A percentile compares a stretch with the other conserved stretches of the same genome.
phyloP scores from a whole-genome alignment of 371 early-diverging fungal species.

The Mortierella sp. region DNA sequence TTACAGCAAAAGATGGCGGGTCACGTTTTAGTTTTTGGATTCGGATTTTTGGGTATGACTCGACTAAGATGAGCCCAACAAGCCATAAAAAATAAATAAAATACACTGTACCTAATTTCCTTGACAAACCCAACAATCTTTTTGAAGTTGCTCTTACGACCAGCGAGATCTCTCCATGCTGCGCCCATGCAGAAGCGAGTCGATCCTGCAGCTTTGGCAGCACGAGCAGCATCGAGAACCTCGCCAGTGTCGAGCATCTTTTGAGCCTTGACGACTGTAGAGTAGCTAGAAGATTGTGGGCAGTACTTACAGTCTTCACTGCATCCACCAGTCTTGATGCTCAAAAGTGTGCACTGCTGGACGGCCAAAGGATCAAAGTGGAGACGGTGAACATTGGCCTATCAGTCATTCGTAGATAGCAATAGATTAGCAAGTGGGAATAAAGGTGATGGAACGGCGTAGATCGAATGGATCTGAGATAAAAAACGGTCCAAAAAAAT shows the following conservation, averaged over 20 bases:
- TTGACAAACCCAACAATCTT: conserved; percentile 82
- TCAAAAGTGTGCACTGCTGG: conserved; percentile 86
- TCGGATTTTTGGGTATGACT: not conserved
- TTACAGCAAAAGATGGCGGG: not conserved
- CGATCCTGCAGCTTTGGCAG: conserved; percentile 86
- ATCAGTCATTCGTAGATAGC: not conserved
- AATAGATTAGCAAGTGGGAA: not conserved
- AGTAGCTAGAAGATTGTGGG: conserved; percentile 84
- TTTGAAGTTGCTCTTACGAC: conserved; percentile 88
- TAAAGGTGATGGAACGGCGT: not conserved
- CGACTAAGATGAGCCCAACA: not conserved
- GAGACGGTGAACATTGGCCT: conserved; percentile 85
- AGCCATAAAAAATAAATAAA: not conserved
- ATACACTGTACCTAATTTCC: conserved; percentile 76
- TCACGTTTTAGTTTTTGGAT: not conserved
- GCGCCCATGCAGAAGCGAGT: conserved; percentile 89
- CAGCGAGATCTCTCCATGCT: conserved; percentile 88
- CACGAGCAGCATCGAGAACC: conserved; percentile 81
- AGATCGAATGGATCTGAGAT: not conserved
- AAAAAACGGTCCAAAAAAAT: not conserved
- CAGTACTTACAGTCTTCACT: conserved; percentile 91
- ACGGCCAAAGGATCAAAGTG: conserved; percentile 81
- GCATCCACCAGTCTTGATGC: conserved; percentile 93
- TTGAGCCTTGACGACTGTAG: conserved; percentile 79
- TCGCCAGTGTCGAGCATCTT: conserved; percentile 81